Base-by-base conservation (phyloP, 2,329 filamentous ascomycete species). In the Sphaerulina vaccinii region DNA sequence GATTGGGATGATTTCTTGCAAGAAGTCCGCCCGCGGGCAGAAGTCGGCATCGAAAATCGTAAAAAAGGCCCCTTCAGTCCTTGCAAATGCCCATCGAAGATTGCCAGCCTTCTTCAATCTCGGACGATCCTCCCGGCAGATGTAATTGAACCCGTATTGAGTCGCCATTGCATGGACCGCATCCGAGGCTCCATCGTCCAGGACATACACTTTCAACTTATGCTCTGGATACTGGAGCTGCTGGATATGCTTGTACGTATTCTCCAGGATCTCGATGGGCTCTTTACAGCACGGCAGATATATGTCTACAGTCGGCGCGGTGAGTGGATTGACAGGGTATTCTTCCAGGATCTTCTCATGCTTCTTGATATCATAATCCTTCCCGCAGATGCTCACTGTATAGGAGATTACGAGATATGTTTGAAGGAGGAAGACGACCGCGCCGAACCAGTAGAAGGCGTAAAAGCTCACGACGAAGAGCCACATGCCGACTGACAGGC, bases 41-140 rank as follows among this genome's bases (percentile, higher is more conserved):
- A 74, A 74, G 54, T 74, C 72, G 19, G 72, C 72, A 49, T 74
- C 72, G 41, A 72, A 73, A 46, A 74, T 73, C 49, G 65, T 64
- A 38, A 74, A 74, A 62, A 66, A 74, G n/a, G 72, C 69, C 11
- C 69, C 71, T 7, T 57, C 44, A 1, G 72, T 74, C 7, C 69
- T 54, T 0, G 68, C 57, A 46, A 73, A 74, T 1, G 71, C 69
- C 69, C 70, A 73, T 2, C 72, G 69, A 6, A 74, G 65, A 55
- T 74, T 74, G 7, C 72, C 72, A 5, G 72, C 71, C 59, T 74
- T 74, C 52, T 71, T 71, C 44, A 74, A 63, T 3, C 70, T 63
- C 1, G 72, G 72, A 0, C 71, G 66, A 57, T 74, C 70, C 22
- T 70, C 70, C 32, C 72, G 70, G n/a, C 70, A 67, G 3, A 70